Evolutionary conservation across 305 asterid species (phyloP).

Genomic region (Fraxinus velutina): DNA sequence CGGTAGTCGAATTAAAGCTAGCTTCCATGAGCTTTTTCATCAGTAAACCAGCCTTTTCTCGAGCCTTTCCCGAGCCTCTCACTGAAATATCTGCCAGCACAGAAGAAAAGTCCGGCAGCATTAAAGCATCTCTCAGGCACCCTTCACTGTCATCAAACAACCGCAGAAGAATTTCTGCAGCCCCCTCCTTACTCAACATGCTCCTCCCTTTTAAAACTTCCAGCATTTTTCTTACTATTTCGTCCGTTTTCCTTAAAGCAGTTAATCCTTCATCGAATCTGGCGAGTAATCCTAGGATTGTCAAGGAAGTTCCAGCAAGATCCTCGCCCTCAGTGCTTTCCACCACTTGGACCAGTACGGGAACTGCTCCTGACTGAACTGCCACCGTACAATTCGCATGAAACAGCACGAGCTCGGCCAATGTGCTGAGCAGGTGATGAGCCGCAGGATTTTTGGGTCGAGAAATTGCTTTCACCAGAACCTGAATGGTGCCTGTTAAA

Average conservation of each 20-base stretch:
- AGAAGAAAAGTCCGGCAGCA: conserved; percentile 49
- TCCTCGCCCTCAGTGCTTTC: conserved; percentile 49
- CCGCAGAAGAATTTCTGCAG: conserved; percentile 56
- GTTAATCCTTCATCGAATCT: conserved; percentile 69
- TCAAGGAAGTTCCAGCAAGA: conserved; percentile 57
- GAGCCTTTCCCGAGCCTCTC: conserved; percentile 56
- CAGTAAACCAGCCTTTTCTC: conserved; percentile 58
- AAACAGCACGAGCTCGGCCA: conserved; percentile 73
- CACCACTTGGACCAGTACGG: conserved; percentile 41
- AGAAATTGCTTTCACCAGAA: conserved; percentile 47
- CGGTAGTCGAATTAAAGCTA: conserved; percentile 17
- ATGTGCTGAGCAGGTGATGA: conserved; percentile 66
- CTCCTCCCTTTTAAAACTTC: conserved; percentile 50
- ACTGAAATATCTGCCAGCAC: conserved; percentile 68
- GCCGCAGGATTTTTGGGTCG: conserved; percentile 41
- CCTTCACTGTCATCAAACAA: conserved; percentile 63
- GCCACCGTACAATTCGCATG: conserved; percentile 83
- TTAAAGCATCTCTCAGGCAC: conserved; percentile 47
- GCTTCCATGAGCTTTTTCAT: conserved; percentile 66
- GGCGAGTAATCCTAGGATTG: conserved; percentile 51
- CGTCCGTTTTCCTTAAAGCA: conserved; percentile 40
- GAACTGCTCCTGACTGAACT: conserved; percentile 57
- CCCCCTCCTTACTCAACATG: conserved; percentile 69
- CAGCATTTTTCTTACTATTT: conserved; percentile 42
- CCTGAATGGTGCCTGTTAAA: conserved; percentile 34